These are phyloP conservation scores for Puccinia horiana DNA, from an alignment of 1,284 basidiomycete genomes.

Conservation along the genomic window DNA sequence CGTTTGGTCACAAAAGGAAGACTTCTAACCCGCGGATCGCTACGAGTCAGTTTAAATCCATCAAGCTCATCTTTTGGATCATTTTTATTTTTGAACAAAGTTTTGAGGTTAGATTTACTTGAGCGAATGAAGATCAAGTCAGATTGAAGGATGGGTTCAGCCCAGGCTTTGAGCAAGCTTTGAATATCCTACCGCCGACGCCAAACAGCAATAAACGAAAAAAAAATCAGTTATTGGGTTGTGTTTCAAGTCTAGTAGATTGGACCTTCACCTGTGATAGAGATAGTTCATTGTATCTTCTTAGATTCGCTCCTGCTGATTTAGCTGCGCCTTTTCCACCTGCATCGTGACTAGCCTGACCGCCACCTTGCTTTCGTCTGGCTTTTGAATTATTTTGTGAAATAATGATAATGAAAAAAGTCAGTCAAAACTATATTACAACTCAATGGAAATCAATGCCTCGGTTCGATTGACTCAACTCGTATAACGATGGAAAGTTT, in stretches of 20 bases:
- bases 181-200: constrained; percentile 88
- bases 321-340: constrained; percentile 82
- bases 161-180: constrained; percentile 76
- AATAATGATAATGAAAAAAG: not conserved
- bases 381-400: constrained; percentile 63
- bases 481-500: constrained; percentile 98
- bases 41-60: constrained; percentile 61
- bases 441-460: not conserved
- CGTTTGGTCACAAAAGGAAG: constrained; percentile 92
- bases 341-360: constrained; percentile 88
- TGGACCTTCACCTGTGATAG: constrained; percentile 72
- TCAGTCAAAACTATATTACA: no score
- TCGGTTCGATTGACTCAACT: constrained; percentile 64
- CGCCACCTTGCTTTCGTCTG: constrained; percentile 94
- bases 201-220: no score
- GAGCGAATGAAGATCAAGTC: constrained; percentile 88
- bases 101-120: constrained; percentile 73
- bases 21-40: constrained; percentile 69
- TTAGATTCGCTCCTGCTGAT: constrained; percentile 89
- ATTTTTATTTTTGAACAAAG: constrained; percentile 74
- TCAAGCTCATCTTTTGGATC: constrained; percentile 55
- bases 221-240: not conserved
- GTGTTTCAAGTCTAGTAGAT: not conserved
- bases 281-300: constrained; percentile 92
- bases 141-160: constrained; percentile 74